Base-by-base conservation (phyloP, 352 stramenopile genomes). In the Albugo candida region DNA sequence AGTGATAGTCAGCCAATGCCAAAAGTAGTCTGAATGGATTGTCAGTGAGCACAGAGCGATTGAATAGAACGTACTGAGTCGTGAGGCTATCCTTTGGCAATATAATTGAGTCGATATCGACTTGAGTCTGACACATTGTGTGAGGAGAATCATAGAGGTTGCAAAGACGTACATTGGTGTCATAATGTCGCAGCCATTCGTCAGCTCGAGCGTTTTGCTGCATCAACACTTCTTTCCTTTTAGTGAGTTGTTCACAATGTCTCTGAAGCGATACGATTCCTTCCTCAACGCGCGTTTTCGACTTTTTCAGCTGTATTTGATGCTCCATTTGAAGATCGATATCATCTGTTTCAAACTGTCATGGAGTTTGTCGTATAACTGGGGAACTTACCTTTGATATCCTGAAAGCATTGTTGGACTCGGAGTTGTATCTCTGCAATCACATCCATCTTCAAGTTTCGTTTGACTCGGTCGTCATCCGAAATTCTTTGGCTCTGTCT, bases 321-420 rank as follows among this genome's bases (percentile, higher is more conserved):
- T 87, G 74, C 49, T 92, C 79, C 51, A 87, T 88, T 56, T 92
- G 76, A 36, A 83, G 27, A 56, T 92, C 79, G 35, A 87, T 86
- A 36, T 85, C 73, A 46, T 85, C 72, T 61, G 17, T 12, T 1
- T 36, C 13, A 17, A 27, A 18, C 21, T 17, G 52, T 18, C 40
- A 41, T 31, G 8, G 8, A 31, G 3, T 8, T 8, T 31, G 24
- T 31, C 24, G 24, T 31, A 10, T 31, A 8, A 10, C 24, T 31
- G 8, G 24, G 24, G 8, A 8, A 10, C 24, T 31, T 8, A 31
- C 24, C 24, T 31, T 31, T 31, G 24, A 31, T 31, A 31, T 31
- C 24, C 24, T 31, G 24, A 31, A 31, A 31, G 24, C 24, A 10
- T 31, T 8, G 3, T 8, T 31, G 24, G 3, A 31, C 24, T 10